Evolutionary conservation across 306 rosid genomes (phyloP).

Genomic region (Prunus fruticosa): DNA sequence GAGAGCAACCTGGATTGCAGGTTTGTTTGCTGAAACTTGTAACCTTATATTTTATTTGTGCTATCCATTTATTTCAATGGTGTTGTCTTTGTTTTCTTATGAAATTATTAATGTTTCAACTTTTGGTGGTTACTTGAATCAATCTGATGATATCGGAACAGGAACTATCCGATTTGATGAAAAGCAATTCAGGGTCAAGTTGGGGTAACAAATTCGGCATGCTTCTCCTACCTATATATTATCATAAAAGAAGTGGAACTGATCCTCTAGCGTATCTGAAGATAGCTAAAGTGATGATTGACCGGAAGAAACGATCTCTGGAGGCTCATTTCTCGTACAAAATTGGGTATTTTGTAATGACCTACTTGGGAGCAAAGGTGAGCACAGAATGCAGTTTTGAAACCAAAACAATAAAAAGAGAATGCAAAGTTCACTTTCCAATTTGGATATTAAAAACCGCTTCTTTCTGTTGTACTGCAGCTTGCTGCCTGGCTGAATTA

Average conservation of each 20-base stretch:
- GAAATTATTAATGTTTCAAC: background rate
- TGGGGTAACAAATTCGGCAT: slow-evolving; percentile 93
- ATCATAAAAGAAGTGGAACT: slow-evolving; percentile 31
- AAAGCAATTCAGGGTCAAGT: slow-evolving; percentile 51
- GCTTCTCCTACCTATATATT: slow-evolving; percentile 66
- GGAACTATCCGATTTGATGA: slow-evolving; percentile 72
- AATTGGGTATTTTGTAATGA: background rate
- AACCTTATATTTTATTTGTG: background rate
- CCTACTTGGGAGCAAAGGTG: background rate
- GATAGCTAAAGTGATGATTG: background rate
- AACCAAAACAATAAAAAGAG: no score
- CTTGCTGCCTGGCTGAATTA: slow-evolving; percentile 59
- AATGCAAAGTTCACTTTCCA: background rate
- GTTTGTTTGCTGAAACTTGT: slow-evolving; percentile 22
- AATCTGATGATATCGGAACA: slow-evolving; percentile 17
- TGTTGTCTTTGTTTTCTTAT: background rate
- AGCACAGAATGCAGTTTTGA: background rate
- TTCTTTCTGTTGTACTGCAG: slow-evolving; percentile 34
- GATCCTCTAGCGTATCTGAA: slow-evolving; percentile 34
- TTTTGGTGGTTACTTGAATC: background rate
- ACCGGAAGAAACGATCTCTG: background rate
- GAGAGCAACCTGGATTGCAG: slow-evolving; percentile 70
- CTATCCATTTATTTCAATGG: no score
- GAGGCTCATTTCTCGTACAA: background rate
- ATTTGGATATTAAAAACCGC: background rate